These are phyloP conservation scores for Pichia sp. DNA, from an alignment of 1,139 yeast genomes.

Conservation along the genomic window DNA sequence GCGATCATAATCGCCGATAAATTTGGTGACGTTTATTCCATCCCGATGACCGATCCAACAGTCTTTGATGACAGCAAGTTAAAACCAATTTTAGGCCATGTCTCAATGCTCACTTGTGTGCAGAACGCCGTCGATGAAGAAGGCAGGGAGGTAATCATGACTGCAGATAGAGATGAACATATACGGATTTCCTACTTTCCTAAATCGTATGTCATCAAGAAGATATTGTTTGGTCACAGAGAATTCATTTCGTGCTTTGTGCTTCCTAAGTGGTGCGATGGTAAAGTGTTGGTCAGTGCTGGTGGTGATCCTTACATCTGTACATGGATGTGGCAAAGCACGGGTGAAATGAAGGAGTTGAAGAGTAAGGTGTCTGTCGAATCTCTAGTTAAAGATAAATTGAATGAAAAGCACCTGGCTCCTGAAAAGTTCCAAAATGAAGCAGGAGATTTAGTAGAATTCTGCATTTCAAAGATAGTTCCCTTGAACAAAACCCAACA, in stretches of 20 bases:
- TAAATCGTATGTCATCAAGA: conserved; percentile 67
- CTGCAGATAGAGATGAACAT: conserved; percentile 96
- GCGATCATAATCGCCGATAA: conserved; percentile 81
- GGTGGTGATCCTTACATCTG: conserved; percentile 83
- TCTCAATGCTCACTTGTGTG: conserved; percentile 82
- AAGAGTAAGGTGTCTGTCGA: conserved; percentile 48
- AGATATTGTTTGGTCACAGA: conserved; percentile 82
- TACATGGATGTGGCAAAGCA: conserved; percentile 59
- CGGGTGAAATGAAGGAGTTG: conserved; percentile 33
- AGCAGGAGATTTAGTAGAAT: conserved; percentile 45
- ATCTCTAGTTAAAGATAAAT: conserved; percentile 40
- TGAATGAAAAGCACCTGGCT: conserved; percentile 58
- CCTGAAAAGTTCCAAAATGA: conserved; percentile 63
- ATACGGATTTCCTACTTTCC: conserved; percentile 85
- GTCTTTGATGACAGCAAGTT: conserved; percentile 40
- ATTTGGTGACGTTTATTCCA: conserved; percentile 87
- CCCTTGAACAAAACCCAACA: conserved; percentile 31
- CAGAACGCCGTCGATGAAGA: conserved; percentile 40
- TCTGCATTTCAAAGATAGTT: conserved; percentile 46
- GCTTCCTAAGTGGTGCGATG: conserved; percentile 45
- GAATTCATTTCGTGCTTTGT: conserved; percentile 70
- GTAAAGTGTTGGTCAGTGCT: conserved; percentile 59
- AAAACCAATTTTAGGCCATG: conserved; percentile 85
- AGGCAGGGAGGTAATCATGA: conserved; percentile 57
- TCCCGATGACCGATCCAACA: conserved; percentile 35